phyloP scores from a whole-genome alignment of 2,329 filamentous ascomycete species.

The Leptosphaerulina australis region DNA sequence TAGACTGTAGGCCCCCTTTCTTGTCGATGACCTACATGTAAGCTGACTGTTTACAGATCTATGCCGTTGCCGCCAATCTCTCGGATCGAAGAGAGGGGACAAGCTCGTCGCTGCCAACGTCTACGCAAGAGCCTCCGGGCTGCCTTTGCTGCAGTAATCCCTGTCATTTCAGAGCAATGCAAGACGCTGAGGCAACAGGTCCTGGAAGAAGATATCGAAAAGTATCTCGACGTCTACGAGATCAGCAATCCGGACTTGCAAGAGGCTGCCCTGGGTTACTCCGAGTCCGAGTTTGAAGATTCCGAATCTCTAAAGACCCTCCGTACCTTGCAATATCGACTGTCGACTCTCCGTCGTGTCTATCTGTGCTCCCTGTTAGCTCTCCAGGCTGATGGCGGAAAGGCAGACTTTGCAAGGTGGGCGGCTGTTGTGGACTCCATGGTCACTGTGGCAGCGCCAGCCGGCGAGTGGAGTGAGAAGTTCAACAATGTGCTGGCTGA shows the following conservation, averaged over 20 bases:
- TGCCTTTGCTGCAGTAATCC: conserved; percentile 72
- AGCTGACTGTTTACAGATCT: conserved; percentile 62
- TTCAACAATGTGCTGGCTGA: conserved; percentile 75
- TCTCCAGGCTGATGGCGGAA: conserved; percentile 79
- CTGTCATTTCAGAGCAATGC: conserved; percentile 73
- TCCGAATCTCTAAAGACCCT: conserved; percentile 78
- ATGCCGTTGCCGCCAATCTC: conserved; percentile 90
- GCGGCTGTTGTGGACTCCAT: conserved; percentile 78
- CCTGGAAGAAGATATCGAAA: conserved; percentile 81
- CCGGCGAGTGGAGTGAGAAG: conserved; percentile 66
- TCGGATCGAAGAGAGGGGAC: conserved; percentile 81
- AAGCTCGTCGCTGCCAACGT: conserved; percentile 77
- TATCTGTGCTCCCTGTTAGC: conserved; percentile 89
- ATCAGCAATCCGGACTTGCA: conserved; percentile 55
- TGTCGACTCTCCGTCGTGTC: conserved; percentile 81
- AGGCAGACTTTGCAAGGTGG: conserved; percentile 79
- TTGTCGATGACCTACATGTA: too few species aligned
- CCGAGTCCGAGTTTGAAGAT: conserved; percentile 73
- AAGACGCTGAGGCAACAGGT: conserved; percentile 73
- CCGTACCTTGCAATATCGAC: conserved; percentile 68
- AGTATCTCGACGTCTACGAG: conserved; percentile 78
- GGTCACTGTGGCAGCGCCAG: conserved; percentile 65
- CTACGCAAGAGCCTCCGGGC: conserved; percentile 77
- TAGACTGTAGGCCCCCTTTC: conserved; percentile 66
- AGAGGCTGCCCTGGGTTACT: conserved; percentile 60